These are phyloP conservation scores for Aspergillus steynii DNA, from an alignment of 495 filamentous ascomycete genomes.

Conservation along the genomic window DNA sequence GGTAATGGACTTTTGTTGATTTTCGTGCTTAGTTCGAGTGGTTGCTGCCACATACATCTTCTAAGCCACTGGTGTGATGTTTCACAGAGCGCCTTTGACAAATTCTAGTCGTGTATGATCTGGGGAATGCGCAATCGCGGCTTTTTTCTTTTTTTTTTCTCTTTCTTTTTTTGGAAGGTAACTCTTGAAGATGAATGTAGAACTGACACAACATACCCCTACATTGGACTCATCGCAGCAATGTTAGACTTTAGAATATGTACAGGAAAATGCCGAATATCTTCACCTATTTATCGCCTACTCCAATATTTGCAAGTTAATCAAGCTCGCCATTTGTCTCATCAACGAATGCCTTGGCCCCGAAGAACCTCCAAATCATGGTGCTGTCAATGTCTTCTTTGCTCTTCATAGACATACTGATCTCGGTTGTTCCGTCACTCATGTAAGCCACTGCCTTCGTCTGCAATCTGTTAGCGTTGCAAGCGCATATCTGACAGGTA, in stretches of 20 bases:
- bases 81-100: no score
- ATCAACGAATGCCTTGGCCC: conserved; percentile 16
- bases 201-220: background rate
- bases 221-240: background rate
- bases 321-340: background rate
- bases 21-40: no score
- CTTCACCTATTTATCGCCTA: no score
- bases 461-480: conserved; percentile 4
- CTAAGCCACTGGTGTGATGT: no score
- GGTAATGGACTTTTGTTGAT: no score
- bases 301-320: background rate
- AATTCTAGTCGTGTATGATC: no score
- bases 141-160: background rate
- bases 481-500: background rate
- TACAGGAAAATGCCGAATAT: background rate
- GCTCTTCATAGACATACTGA: conserved; percentile 3
- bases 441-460: conserved; percentile 15
- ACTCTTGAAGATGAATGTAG: background rate
- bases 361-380: conserved; percentile 20
- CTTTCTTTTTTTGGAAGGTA: no score
- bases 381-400: conserved; percentile 17
- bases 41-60: no score
- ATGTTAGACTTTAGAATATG: background rate
- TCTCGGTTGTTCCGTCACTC: conserved; percentile 14
- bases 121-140: background rate